Evolutionary conservation across 2,329 filamentous ascomycete species (phyloP).

Genomic region (Diaporthe humulicola): DNA sequence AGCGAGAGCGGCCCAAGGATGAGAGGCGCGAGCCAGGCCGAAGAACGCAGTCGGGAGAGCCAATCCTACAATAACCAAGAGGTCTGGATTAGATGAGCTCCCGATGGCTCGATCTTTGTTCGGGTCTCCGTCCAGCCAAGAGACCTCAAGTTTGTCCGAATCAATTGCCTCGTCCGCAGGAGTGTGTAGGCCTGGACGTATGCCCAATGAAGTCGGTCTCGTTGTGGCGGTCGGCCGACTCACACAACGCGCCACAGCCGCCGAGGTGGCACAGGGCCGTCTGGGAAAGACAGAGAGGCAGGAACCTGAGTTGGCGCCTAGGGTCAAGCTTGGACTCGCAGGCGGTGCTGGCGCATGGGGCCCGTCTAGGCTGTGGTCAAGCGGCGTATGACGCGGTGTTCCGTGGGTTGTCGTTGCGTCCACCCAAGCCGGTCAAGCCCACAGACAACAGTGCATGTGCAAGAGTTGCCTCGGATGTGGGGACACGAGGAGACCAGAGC

Average conservation of each 20-base stretch:
- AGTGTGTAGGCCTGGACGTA: neutral
- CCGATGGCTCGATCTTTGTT: neutral
- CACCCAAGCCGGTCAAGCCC: slow-evolving; percentile 23
- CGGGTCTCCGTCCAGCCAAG: neutral
- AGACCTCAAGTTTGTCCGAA: neutral
- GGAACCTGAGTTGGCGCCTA: slow-evolving; percentile 14
- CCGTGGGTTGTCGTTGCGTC: slow-evolving; percentile 19
- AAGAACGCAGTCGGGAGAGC: neutral
- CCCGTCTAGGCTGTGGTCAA: slow-evolving; percentile 15
- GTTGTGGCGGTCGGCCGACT: slow-evolving; percentile 1
- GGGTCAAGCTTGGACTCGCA: slow-evolving; percentile 27
- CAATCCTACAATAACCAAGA: neutral
- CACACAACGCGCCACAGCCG: slow-evolving; percentile 24
- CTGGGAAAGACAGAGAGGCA: neutral
- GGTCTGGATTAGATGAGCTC: neutral
- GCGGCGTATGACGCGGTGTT: slow-evolving; percentile 28
- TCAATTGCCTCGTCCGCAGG: neutral
- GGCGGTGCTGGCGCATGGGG: slow-evolving; percentile 7
- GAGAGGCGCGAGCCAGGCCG: slow-evolving; percentile 13
- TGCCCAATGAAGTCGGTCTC: neutral
- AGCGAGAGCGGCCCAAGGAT: neutral
- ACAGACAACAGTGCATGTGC: slow-evolving; percentile 16
- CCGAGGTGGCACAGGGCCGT: slow-evolving; percentile 16
- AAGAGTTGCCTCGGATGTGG: slow-evolving; percentile 34
- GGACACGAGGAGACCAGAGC: slow-evolving; percentile 32